Evolutionary conservation across 2,329 filamentous ascomycete species (phyloP), one percentile per base, ranked within the genome.

Genomic region (Myriosclerotinia scirpicola): DNA sequence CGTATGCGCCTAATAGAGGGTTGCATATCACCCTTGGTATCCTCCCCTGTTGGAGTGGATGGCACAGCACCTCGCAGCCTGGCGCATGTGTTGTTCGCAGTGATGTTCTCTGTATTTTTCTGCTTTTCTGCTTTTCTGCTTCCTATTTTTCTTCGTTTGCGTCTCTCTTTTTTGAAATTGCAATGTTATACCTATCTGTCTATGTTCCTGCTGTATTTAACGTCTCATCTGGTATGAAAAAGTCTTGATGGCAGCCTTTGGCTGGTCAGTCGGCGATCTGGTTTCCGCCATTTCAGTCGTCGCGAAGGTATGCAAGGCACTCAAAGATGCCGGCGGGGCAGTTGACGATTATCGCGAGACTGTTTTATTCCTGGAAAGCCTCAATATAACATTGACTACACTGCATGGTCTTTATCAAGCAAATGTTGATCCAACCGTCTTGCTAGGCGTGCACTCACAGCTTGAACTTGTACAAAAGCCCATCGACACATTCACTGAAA

Each of bases 261-360:
- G 59, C n/a, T 62, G 59, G 59, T 62, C 59, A 8, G 59, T 17
- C 5, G 59, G 59, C 7, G 59, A 62, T 40, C 15, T 62, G 12
- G 46, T 36, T 11, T 17, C 59, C 1, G 59, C 59, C 4, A 40
- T 62, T 40, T 15, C 15, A 5, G 59, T 62, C 7, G 14, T 56
- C 30, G 38, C 12, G 22, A 26, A 36, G 34, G 38, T 56, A 7
- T 30, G 8, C 11, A 34, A 56, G 44, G 38, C 54, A 30, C 38
- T 56, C 3, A 56, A 12, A 44, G n/a, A 34, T 30, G 54, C 38
- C 11, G 54, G 38, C 11, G 54, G 54, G 9, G 54, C 54, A 4
- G 17, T 6, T 5, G 54, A 56, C 7, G 20, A 38, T n/a, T 42
- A 56, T 56, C 54, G 34, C 20, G 46, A 48, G 46, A 22, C 5